Base-by-base conservation (phyloP, 2,329 filamentous ascomycete species). In the Elsinoe ampelina region DNA sequence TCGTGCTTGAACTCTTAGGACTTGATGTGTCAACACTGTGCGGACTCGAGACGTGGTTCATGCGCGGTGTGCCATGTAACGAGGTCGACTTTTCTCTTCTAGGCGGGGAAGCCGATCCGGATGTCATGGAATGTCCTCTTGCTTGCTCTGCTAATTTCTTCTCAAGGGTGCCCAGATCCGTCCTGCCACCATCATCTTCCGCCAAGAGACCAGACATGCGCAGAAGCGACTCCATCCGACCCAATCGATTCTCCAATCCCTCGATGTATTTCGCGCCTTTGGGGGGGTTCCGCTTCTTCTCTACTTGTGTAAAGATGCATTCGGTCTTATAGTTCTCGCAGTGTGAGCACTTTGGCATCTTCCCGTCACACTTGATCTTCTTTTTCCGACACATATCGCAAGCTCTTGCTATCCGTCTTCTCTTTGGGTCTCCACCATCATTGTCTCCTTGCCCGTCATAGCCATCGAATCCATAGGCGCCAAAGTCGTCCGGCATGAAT, bases 261-360 rank as follows among this genome's bases (percentile, higher is more conserved):
- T 97, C 92, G 64, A 97, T 96, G 69, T 98, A 98, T 72, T 97
- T 97, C 56, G 93, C 93, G 58, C 93, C 92, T 78, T 97, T 98
- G 1, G 92, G 93, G 55, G 93, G 92, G 71, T 87, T 93, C 58
- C 93, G 82, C 79, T 98, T 98, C 83, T 98, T 98, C 76, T 98
- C 93, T 36, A 97, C 91, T 70, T 95, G 90, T 0, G 93, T 97
- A 69, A 97, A 97, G 64, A 95, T 82, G 71, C 92, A 98, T 65
- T 95, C 90, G 4, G 91, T 96, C 78, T 96, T 96, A 77, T 96
- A 96, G 71, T 96, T 97, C 70, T 87, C 86, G 71, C 92, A 98
- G 73, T 97, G 93, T 6, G 89, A 91, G 73, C 93, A 98, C 59
- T 90, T 84, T 36, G 93, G 92, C 73, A 95, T 83, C 74, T 95